Base-by-base conservation (phyloP, 371 early-diverging fungal species). In the Saksenaea vasiformis region DNA sequence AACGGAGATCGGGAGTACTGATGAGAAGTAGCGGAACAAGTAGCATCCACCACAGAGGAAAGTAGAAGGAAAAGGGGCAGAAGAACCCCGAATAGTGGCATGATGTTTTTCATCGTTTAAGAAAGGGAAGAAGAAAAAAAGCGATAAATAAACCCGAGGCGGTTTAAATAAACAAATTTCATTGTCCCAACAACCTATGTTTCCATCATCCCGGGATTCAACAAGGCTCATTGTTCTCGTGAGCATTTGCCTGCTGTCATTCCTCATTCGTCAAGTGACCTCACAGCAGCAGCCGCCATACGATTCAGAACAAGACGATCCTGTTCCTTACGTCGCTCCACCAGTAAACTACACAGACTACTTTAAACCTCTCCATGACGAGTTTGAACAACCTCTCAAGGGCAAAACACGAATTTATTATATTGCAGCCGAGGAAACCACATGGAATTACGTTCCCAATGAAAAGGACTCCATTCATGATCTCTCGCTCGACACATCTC, bases 391-490 rank as follows among this genome's bases (percentile, higher is more conserved):
- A 44, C 60, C 60, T 5, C 28, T 62, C 0, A 67, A 66, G 13
- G 82, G 79, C 0, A 56, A 54, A 31, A 71, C 56, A 3, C 63
- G 75, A 5, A 66, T 56, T 14, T 79, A 82, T 59, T 79, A 73
- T 51, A 47, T 82, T 47, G 76, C 78, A 1, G 68, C 69, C 31
- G 76, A 79, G 15, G 72, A 77, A 51, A 57, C 72, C 22, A 55
- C 64, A 14, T 82, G 82, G 82, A 72, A 79, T 56, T 82, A 79
- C 51, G 67, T 64, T 27, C 68, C 70, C 22, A 34, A 64, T 28
- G 15, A 58, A 2, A 61, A 56, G n/a, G 66, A 58, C 26, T 19
- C 56, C n/a, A 56, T 61, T 41, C 60, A 64, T 5, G 59, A 69
- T 39, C 35, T 47, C 14, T 53, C 64, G n/a, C 14, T 69, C 3